Base-by-base conservation (phyloP, 176 grass and related monocot species). In the Raddia distichophylla region DNA sequence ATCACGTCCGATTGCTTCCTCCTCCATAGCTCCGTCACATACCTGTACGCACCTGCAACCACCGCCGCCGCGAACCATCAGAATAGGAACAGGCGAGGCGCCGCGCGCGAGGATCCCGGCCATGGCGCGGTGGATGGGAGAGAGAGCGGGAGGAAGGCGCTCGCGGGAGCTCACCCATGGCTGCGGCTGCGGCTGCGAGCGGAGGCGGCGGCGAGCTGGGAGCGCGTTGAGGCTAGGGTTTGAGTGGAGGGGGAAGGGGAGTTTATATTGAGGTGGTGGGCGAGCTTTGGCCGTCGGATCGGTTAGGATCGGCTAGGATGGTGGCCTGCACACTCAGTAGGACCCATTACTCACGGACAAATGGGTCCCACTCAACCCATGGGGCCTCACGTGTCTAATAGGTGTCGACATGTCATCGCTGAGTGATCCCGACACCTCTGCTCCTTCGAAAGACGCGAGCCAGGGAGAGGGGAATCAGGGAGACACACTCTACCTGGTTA, bases 11-110 rank as follows among this genome's bases (percentile, higher is more conserved):
- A 93, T 79, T 93, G 91, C 87, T 93, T 93, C 91, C 69, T 90
- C 93, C 93, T 82, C 93, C 93, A 96, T 90, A 96, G 85, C 85
- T 96, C 93, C 85, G 87, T 88, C 20, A 96, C 85, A 66, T 90
- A 96, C 82, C 77, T 93, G 90, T 96, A 96, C 82, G 93, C 93
- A 51, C 90, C 93, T 96, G 86, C 10, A 7, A 69, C 40, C 57
- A 54, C 50, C 10, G 7, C 50, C 10, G 7, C 76, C 68, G 71
- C 19, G 47, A 70, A 70, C 10, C 17, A 74, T 54, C 18, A 74
- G 4, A 42, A 20, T 45, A 6, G 7, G 27, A 27, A 27, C 27
- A 27, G 27, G 27, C 27, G 27, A 27, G 27, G 27, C 27, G 27
- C 27, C 27, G 4, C 43, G 22, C 16, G 35, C 17, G 20, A 33